Conservation (phyloP, 2,329 filamentous ascomycete species). For the Neurospora sp. region DNA sequence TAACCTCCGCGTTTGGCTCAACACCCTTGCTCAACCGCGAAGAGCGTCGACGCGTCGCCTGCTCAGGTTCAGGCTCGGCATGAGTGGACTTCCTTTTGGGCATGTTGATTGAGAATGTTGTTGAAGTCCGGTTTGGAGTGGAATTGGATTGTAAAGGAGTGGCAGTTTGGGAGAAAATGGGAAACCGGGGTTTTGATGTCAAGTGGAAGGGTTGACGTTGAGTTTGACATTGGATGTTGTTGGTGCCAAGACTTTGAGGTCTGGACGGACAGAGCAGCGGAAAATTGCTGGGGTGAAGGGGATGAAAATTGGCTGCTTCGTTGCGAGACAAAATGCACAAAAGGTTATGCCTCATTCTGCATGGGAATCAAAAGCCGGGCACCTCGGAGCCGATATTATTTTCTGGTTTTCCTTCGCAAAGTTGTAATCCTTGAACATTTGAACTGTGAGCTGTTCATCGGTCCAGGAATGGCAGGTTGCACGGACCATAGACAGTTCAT, state of each 20-base stretch:
- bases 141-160: background rate
- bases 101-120: conserved; percentile 5
- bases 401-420: background rate
- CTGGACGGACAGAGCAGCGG: background rate
- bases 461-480: background rate
- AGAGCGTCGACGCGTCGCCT: background rate
- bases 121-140: background rate
- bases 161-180: background rate
- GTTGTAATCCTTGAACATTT: background rate
- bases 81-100: conserved; percentile 14
- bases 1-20: background rate
- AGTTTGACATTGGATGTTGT: background rate
- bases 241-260: background rate
- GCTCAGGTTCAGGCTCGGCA: conserved; percentile 4
- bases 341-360: background rate
- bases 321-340: background rate
- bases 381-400: no score
- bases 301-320: background rate
- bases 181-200: background rate
- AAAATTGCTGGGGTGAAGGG: background rate
- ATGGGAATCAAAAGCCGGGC: background rate
- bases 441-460: background rate
- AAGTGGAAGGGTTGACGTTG: background rate
- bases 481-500: background rate
- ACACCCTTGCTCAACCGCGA: background rate